phyloP scores from a whole-genome alignment of 73 alveolate genomes.

The Tetrahymena elliotti region DNA sequence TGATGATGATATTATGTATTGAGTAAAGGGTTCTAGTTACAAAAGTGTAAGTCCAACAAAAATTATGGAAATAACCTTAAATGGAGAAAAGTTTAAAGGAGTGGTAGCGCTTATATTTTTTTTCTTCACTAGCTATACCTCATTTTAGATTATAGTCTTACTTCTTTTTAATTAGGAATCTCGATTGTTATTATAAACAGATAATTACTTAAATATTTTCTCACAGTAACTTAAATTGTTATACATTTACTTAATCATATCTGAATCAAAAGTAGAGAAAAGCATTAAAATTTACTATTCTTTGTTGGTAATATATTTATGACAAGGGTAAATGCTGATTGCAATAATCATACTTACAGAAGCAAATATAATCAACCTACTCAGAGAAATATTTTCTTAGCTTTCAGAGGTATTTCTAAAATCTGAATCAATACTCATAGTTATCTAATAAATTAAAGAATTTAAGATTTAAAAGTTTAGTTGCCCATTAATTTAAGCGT shows the following conservation, averaged over 20 bases:
- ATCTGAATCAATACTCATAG: not conserved
- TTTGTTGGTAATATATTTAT: not conserved
- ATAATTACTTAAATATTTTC: not conserved
- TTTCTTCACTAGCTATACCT: not conserved
- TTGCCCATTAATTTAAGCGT: not conserved
- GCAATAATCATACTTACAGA: not conserved
- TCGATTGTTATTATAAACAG: not conserved
- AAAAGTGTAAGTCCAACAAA: not conserved
- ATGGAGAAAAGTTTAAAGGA: not conserved
- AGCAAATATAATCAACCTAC: not conserved
- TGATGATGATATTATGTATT: not conserved
- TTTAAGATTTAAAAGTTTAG: not conserved
- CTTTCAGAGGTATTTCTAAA: not conserved
- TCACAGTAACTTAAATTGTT: not conserved
- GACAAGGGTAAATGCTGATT: not conserved
- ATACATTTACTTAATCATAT: not conserved
- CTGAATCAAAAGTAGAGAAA: not conserved
- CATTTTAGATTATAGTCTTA: not conserved
- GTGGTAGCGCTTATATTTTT: not conserved
- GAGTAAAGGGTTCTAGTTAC: not conserved
- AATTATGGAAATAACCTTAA: not conserved
- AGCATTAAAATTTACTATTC: not conserved
- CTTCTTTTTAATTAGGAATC: not conserved
- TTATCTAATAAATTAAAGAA: not conserved
- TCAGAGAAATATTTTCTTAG: not conserved